These are phyloP conservation scores for Alternaria angustiovoidea DNA, from an alignment of 2,329 filamentous ascomycete genomes.

Conservation along the genomic window DNA sequence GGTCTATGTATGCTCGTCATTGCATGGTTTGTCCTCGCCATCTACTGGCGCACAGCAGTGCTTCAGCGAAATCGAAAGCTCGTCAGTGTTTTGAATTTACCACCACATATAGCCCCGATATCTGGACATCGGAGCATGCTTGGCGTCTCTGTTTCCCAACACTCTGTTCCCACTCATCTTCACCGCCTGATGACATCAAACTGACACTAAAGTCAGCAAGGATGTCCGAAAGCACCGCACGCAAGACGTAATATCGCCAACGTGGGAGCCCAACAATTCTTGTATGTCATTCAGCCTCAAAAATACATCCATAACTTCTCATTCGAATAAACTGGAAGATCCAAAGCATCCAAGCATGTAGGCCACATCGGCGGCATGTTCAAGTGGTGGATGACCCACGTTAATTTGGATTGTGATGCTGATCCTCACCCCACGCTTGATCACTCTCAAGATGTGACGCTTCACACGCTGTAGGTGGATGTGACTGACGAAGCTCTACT, in stretches of 20 bases:
- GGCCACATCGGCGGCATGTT: neutral
- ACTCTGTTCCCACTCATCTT: neutral
- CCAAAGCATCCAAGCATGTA: neutral
- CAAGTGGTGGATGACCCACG: neutral
- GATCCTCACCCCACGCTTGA: neutral
- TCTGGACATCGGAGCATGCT: neutral
- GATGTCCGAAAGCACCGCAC: neutral
- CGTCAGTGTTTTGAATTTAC: neutral
- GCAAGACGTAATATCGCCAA: neutral
- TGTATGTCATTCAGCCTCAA: neutral
- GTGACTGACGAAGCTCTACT: neutral
- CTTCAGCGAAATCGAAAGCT: neutral
- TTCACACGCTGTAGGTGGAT: neutral
- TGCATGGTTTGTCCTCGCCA: neutral
- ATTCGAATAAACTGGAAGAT: neutral
- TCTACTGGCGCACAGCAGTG: neutral
- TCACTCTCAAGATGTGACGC: neutral
- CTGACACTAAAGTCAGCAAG: neutral
- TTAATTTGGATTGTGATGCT: neutral
- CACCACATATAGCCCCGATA: neutral
- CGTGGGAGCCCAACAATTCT: neutral
- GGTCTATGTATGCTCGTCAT: neutral
- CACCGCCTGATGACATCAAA: constrained; percentile 4
- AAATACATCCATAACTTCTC: neutral
- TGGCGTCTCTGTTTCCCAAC: neutral